A percentile compares a stretch with the other conserved stretches of the same genome.
These are phyloP conservation scores for Vaccinium myrtillus DNA, from an alignment of 148 eudicot genomes.

Conservation along the genomic window DNA sequence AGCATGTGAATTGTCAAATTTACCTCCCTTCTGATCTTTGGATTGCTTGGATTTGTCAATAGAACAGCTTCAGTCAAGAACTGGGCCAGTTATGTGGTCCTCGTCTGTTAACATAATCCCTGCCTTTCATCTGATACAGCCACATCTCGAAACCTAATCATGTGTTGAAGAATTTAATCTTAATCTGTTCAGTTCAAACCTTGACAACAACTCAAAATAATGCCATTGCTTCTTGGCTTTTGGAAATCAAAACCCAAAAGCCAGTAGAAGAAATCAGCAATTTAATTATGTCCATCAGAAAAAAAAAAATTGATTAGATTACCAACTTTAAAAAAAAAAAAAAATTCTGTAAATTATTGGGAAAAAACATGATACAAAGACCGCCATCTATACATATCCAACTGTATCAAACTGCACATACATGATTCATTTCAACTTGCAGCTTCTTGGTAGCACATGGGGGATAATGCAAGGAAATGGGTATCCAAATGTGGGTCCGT, in stretches of 20 bases:
- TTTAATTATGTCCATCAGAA: no score
- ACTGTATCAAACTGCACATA: no score
- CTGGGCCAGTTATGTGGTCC: conserved; percentile 42
- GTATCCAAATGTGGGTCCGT: no score
- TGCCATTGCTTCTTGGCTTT: not conserved
- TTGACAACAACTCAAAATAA: not conserved
- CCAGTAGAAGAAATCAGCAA: no score
- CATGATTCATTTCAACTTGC: no score
- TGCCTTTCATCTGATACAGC: conserved; percentile 67
- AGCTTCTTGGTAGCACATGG: no score
- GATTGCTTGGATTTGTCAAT: conserved; percentile 42
- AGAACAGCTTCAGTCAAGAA: conserved; percentile 71
- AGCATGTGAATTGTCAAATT: not conserved
- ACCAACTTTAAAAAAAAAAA: no score
- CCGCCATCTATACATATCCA: no score
- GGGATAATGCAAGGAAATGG: no score
- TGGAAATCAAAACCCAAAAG: not conserved
- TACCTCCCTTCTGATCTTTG: conserved; percentile 48
- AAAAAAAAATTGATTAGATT: no score
- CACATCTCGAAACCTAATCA: conserved; percentile 60
- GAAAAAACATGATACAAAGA: no score
- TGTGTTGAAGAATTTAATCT: not conserved
- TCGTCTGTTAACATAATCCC: conserved; percentile 54
- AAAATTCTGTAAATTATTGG: no score
- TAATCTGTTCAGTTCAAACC: not conserved